Evolutionary conservation across 164 flowering plant species (phyloP).

Genomic region (Liquidambar formosana): DNA sequence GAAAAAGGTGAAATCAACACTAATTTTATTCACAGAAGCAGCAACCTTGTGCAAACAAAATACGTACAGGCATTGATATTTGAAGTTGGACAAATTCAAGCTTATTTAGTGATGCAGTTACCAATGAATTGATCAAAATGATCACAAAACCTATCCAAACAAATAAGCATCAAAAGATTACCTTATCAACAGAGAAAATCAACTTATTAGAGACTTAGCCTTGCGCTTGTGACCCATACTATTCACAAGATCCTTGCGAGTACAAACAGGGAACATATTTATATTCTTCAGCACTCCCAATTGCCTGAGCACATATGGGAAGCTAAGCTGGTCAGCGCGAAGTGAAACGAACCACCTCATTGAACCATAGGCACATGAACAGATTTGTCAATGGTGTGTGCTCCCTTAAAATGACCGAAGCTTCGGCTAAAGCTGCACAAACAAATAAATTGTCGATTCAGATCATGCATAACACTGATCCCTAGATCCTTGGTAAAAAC

Average conservation of each 20-base stretch:
- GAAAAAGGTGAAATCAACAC: too few relatives aligned
- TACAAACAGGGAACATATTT: slow-evolving; percentile 90
- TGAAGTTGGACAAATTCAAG: too few relatives aligned
- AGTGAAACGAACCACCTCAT: slow-evolving; percentile 95
- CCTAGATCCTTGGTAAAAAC: neutral
- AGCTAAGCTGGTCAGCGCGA: slow-evolving; percentile 96
- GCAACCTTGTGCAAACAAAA: too few relatives aligned
- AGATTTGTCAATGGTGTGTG: slow-evolving; percentile 77
- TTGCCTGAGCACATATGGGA: slow-evolving; percentile 86
- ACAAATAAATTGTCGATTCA: slow-evolving; percentile 10
- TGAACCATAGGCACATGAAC: slow-evolving; percentile 96
- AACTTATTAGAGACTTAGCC: slow-evolving; percentile 64
- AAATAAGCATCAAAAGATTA: neutral
- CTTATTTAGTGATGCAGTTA: too few relatives aligned
- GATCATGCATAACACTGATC: neutral
- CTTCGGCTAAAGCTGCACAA: slow-evolving; percentile 91
- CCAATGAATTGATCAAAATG: too few relatives aligned
- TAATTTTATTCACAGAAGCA: too few relatives aligned
- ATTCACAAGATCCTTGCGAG: slow-evolving; percentile 92
- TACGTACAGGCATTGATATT: too few relatives aligned
- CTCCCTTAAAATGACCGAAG: slow-evolving; percentile 87
- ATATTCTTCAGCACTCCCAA: slow-evolving; percentile 55
- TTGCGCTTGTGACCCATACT: slow-evolving; percentile 92
- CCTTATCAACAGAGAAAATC: slow-evolving; percentile 1
- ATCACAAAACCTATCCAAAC: too few relatives aligned